phyloP scores from a whole-genome alignment of 768 basidiomycete genomes.

The Boletus bicolor region DNA sequence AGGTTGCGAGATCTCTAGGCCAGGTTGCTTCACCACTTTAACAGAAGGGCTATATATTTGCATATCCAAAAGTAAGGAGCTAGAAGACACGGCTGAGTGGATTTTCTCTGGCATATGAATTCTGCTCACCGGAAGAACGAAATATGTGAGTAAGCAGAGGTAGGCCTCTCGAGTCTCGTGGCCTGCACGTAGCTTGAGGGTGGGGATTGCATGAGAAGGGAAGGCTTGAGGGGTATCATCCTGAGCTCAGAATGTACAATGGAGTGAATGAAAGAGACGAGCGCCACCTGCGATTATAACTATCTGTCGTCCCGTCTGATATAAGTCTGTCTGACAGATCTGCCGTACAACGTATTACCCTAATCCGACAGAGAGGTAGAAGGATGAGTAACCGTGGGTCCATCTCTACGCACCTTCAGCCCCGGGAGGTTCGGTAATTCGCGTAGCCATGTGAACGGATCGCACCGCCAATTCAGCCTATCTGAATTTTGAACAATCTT shows the following conservation, averaged over 20 bases:
- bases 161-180: conserved; percentile 19
- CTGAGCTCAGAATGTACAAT: not conserved
- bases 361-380: conserved; percentile 17
- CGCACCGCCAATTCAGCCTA: not conserved
- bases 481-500: not conserved
- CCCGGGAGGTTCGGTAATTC: conserved; percentile 1
- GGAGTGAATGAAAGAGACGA: not conserved
- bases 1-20: conserved; percentile 24
- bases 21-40: conserved; percentile 38
- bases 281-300: not conserved
- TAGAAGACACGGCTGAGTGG: conserved; percentile 22
- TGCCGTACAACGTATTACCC: conserved; percentile 25
- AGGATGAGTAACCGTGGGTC: conserved; percentile 2
- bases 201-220: conserved; percentile 12
- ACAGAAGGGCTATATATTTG: conserved; percentile 62
- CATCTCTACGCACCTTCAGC: not conserved
- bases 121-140: conserved; percentile 48
- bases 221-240: conserved; percentile 24
- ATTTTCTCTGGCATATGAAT: not conserved
- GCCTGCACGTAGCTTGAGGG: conserved; percentile 36
- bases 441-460: conserved; percentile 16
- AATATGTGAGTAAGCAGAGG: conserved; percentile 38
- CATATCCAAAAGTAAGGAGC: conserved; percentile 56
- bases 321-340: conserved; percentile 13
- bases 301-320: conserved; percentile 9